Conservation (phyloP, 108 stramenopile species). For the Skeletonema grethae region DNA sequence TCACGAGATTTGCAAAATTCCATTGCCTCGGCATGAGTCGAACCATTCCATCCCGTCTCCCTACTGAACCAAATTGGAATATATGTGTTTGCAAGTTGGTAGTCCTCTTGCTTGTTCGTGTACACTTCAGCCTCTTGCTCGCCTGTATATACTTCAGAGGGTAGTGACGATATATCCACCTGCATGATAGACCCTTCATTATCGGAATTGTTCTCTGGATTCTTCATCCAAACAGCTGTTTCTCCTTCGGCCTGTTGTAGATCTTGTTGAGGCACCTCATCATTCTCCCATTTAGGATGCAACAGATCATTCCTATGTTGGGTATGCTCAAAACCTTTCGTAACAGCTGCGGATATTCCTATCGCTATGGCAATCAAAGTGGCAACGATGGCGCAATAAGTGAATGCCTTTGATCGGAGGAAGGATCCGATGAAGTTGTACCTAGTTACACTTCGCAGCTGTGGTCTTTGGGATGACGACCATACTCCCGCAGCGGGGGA, state of each 20-base stretch:
- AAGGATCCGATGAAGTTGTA: constrained; percentile 3
- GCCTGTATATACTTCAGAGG: not conserved
- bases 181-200: not conserved
- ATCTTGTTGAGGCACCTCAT: not conserved
- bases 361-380: not conserved
- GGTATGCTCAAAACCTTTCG: constrained; percentile 18
- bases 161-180: not conserved
- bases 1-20: constrained; percentile 29
- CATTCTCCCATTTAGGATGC: constrained; percentile 14
- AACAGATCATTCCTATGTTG: not conserved
- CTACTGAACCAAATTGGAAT: constrained; percentile 26
- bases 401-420: constrained; percentile 1
- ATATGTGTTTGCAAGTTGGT: not conserved
- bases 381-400: constrained; percentile 4
- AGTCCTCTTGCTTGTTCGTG: not conserved
- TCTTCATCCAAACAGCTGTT: not conserved
- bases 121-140: not conserved
- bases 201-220: not conserved
- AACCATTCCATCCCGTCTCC: constrained; percentile 28
- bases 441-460: not conserved
- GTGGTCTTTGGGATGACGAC: not conserved
- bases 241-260: not conserved
- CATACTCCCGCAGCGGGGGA: not conserved
- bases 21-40: constrained; percentile 26
- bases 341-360: constrained; percentile 3